These are phyloP conservation scores for Maudiozyma saulgeensis DNA, from an alignment of 805 yeast genomes.

Conservation along the genomic window DNA sequence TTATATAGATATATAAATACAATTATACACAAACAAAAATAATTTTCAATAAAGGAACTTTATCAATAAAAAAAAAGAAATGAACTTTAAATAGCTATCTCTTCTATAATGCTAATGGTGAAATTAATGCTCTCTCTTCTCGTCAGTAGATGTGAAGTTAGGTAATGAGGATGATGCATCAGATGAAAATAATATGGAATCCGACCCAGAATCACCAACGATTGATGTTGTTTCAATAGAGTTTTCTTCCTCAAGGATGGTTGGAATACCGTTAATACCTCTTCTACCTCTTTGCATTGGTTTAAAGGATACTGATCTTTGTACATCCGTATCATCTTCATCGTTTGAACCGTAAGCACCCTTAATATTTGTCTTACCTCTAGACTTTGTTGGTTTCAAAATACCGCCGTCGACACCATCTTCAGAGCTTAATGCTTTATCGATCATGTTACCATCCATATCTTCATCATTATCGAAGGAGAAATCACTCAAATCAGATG, in stretches of 20 bases:
- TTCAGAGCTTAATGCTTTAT: neutral
- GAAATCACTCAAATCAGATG: constrained; percentile 23
- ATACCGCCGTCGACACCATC: neutral
- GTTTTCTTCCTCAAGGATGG: constrained; percentile 24
- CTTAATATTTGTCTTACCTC: constrained; percentile 11
- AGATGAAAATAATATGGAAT: constrained; percentile 8
- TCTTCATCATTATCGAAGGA: constrained; percentile 18
- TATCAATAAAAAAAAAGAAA: neutral
- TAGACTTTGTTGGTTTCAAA: neutral
- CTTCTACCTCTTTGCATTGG: constrained; percentile 18
- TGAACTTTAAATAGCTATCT: neutral
- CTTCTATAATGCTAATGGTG: too few relatives aligned
- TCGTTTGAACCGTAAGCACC: constrained; percentile 5
- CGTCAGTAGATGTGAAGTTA: constrained; percentile 1
- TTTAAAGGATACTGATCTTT: constrained; percentile 26
- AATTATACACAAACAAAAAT: neutral
- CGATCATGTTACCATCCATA: neutral
- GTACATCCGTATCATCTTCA: constrained; percentile 12
- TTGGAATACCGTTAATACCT: constrained; percentile 23
- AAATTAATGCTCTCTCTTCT: neutral
- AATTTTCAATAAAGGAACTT: neutral
- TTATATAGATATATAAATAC: neutral
- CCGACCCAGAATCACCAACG: constrained; percentile 9
- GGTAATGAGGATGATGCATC: constrained; percentile 10
- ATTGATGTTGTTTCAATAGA: constrained; percentile 19